Conservation (phyloP, 805 yeast species). For the Lipomyces yamadae region DNA sequence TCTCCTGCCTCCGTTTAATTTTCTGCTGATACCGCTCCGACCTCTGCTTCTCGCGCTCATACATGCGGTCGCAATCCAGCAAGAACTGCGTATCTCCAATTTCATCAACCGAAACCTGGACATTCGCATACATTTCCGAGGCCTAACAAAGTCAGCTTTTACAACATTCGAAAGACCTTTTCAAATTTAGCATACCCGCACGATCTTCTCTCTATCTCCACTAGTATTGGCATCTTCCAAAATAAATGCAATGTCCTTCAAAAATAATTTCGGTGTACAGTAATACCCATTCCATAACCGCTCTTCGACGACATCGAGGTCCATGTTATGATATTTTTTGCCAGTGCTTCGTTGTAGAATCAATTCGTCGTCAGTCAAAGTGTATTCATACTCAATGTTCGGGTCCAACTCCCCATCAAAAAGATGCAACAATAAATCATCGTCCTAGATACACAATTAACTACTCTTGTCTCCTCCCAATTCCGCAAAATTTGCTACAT, state of each 20-base stretch:
- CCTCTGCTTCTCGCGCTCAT: conserved; percentile 64
- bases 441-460: conserved; percentile 49
- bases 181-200: conserved; percentile 45
- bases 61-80: conserved; percentile 74
- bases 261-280: conserved; percentile 87
- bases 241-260: conserved; percentile 83
- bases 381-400: conserved; percentile 44
- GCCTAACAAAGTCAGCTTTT: conserved; percentile 57
- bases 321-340: conserved; percentile 79
- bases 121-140: conserved; percentile 94
- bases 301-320: conserved; percentile 90
- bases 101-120: conserved; percentile 94
- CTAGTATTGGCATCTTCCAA: conserved; percentile 72
- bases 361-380: conserved; percentile 58
- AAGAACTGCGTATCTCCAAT: conserved; percentile 69
- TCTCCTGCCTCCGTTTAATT: conserved; percentile 39
- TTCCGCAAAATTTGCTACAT: conserved; percentile 3
- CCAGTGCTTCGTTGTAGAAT: conserved; percentile 81
- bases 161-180: neutral
- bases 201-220: conserved; percentile 81
- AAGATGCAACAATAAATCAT: conserved; percentile 68
- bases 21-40: conserved; percentile 46
- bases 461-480: neutral
- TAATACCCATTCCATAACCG: conserved; percentile 96
- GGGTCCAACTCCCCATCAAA: conserved; percentile 61